Evolutionary conservation across 2,329 filamentous ascomycete genomes (phyloP).

Genomic region (Verticillium longisporum): DNA sequence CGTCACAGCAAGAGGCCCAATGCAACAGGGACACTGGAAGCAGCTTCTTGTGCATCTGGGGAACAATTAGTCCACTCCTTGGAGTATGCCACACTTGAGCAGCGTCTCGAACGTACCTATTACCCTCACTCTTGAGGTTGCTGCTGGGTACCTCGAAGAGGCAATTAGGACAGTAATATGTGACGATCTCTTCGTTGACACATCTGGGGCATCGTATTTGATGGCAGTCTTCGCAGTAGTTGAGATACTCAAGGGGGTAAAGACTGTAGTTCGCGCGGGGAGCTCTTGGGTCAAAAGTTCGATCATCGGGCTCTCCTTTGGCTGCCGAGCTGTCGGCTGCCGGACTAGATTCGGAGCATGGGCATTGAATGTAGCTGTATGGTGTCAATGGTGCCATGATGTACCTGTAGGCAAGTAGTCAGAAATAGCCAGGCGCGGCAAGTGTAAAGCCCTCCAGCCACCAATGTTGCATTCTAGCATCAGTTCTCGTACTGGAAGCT

Average conservation of each 20-base stretch:
- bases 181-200: constrained; percentile 86
- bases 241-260: constrained; percentile 85
- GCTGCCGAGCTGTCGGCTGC: constrained; percentile 22
- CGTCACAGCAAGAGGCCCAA: constrained; percentile 70
- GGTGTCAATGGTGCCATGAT: constrained; percentile 46
- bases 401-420: background rate
- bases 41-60: constrained; percentile 84
- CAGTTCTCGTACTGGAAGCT: background rate
- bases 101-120: constrained; percentile 54
- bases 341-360: constrained; percentile 44
- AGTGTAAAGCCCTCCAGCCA: background rate
- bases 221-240: constrained; percentile 97
- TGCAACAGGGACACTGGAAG: constrained; percentile 89
- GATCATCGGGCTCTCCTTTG: constrained; percentile 49
- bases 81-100: background rate
- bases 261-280: constrained; percentile 85
- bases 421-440: background rate
- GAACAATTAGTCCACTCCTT: constrained; percentile 1
- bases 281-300: constrained; percentile 78
- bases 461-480: background rate
- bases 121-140: constrained; percentile 86
- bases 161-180: constrained; percentile 92
- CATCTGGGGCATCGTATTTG: constrained; percentile 92
- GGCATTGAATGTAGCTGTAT: constrained; percentile 62
- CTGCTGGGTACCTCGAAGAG: constrained; percentile 94